Base-by-base conservation (phyloP, 108 stramenopile genomes). In the Aureococcus anophagefferens region DNA sequence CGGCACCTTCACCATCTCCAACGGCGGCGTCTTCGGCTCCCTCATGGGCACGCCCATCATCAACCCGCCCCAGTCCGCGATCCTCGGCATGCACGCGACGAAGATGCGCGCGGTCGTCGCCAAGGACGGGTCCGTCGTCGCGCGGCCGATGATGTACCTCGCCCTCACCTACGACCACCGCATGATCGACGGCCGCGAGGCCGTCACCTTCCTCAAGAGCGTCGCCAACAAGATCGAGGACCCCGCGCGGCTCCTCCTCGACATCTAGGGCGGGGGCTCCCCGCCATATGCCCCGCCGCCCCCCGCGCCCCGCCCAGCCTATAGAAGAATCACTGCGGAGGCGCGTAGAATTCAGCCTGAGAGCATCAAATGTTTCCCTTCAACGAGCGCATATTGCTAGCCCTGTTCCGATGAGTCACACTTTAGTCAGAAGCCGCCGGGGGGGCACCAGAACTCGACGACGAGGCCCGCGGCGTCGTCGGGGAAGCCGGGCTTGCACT, bases 141-240 rank as follows among this genome's bases (percentile, higher is more conserved):
- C 96, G 18, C 76, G 98, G 70, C 98, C 98, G 45, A 98, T 99
- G 96, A 99, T 99, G 98, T 99, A 97, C 81, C 79, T 99, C 72
- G 98, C 98, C 0, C 84, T 99, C 74, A 99, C 98, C 44, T 99
- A 99, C 81, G 98, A 99, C 84, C 98, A 99, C 84, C 89, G 98
- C 46, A 81, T 99, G 74, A 98, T 99, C 79, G 98, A 99, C 83
- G 98, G 98, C 32, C 92, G 98, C 77, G 98, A 99, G 84, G 96
- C 96, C 59, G 98, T 97, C 34, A 99, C 96, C 15, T 99, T 99
- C 86, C 86, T 99, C 77, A 96, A 96, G 83, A 90, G 88, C 68
- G 89, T 99, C 76, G 93, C 93, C 13, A 92, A 94, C 33, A 98
- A 98, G 86, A 94, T 99, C 75, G 86, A 93, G 70, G 95, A 97